Percentiles rank a stretch among this genome's conserved stretches.
These are phyloP conservation scores for Geotrichum histeridarum DNA, from an alignment of 1,139 yeast genomes.

Conservation along the genomic window DNA sequence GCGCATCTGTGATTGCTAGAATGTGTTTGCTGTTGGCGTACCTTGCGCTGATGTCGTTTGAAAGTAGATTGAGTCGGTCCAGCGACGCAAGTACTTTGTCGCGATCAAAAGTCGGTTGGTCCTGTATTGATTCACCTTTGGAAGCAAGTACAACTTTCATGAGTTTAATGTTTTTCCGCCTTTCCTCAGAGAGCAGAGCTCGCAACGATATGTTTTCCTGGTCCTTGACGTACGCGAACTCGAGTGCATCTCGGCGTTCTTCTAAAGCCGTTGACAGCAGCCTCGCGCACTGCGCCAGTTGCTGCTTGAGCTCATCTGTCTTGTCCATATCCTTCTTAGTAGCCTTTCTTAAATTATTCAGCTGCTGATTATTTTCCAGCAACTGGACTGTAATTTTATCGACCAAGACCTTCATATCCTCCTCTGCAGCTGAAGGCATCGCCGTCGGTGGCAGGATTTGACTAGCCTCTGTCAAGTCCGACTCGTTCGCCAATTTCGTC, in stretches of 20 bases:
- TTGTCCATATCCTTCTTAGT: constrained; percentile 7
- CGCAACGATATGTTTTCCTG: constrained; percentile 6
- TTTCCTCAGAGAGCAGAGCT: constrained; percentile 11
- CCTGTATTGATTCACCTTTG: background rate
- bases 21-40: constrained; percentile 12
- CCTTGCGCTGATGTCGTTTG: constrained; percentile 6
- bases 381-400: constrained; percentile 6
- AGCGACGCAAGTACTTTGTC: constrained; percentile 6
- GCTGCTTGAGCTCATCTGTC: constrained; percentile 10
- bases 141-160: constrained; percentile 9
- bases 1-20: constrained; percentile 4
- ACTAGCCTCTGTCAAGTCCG: no score
- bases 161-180: constrained; percentile 13
- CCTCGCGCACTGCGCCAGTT: constrained; percentile 12
- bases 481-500: background rate
- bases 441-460: background rate
- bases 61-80: background rate
- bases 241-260: constrained; percentile 13
- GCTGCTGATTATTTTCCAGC: constrained; percentile 13
- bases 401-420: constrained; percentile 6
- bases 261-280: constrained; percentile 12
- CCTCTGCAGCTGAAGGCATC: background rate
- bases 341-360: constrained; percentile 4
- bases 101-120: constrained; percentile 7
- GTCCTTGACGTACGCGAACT: constrained; percentile 15